phyloP scores from a whole-genome alignment of 2,329 filamentous ascomycete genomes.

The Scedosporium boydii region DNA sequence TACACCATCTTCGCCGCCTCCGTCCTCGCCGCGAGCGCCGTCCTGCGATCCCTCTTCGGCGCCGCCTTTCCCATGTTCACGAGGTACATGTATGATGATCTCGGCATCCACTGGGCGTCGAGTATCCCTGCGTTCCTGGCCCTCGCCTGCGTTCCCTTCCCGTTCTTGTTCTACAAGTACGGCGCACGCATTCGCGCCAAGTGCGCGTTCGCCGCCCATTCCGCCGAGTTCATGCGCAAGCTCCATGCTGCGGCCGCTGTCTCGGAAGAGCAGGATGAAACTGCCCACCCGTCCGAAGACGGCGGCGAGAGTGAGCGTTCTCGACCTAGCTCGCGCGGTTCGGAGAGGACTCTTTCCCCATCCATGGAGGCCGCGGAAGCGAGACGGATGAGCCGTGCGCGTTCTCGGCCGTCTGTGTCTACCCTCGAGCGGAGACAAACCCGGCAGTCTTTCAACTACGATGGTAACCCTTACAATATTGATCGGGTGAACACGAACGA shows the following conservation, averaged over 20 bases:
- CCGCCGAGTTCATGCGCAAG: constrained; percentile 1
- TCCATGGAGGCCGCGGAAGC: no score
- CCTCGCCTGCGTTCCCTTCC: constrained; percentile 31
- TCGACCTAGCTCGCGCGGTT: no score
- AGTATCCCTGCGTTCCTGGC: constrained; percentile 36
- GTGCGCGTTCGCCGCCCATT: background rate
- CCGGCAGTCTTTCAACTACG: no score
- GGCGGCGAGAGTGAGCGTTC: background rate
- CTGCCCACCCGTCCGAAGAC: background rate
- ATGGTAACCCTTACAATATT: no score
- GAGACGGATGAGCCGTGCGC: no score
- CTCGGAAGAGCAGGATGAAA: background rate
- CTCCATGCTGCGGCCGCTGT: background rate
- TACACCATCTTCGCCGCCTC: constrained; percentile 35
- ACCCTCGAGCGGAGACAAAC: no score
- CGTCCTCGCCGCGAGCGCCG: constrained; percentile 52
- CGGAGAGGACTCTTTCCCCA: no score
- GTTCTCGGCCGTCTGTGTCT: no score
- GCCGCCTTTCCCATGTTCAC: constrained; percentile 55
- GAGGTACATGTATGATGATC: constrained; percentile 29
- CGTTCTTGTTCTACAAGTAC: constrained; percentile 33
- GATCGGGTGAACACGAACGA: no score
- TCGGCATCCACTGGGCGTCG: constrained; percentile 42
- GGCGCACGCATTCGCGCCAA: constrained; percentile 21
- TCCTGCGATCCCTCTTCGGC: constrained; percentile 51